Evolutionary conservation across 1,284 basidiomycete species (phyloP), one percentile per base, ranked within the genome.

Genomic region (Trametes hirsuta): DNA sequence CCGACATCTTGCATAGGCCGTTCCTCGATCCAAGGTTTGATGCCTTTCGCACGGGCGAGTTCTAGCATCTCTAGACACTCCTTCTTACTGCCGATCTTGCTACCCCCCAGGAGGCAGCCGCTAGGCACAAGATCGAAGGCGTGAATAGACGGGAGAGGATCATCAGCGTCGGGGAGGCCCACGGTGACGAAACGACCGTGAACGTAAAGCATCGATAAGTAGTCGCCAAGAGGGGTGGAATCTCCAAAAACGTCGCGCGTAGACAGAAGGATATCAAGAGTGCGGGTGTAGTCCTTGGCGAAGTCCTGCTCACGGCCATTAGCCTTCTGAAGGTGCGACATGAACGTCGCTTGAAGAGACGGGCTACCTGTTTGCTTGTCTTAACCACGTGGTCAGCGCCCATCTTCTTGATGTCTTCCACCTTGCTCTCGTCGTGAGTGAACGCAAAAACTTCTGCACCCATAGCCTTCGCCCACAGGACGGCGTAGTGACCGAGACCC

Each of bases 201-300:
- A 53, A 86, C 78, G 73, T 77, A 77, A 59, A 85, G 77, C 55
- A 77, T 79, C 22, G 75, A 74, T 40, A 84, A 60, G 65, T 81
- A 79, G 49, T 80, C 76, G 15, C 65, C 62, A 34, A 74, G 58
- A 14, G 70, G 72, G 30, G 74, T 67, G 55, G 53, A 52, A 3
- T 63, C 58, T 30, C 63, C 58, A 51, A 57, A 55, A 18, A 70
- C 63, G 63, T 79, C 74, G 9, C 69, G 69, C 53, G 79, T 81
- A 53, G 82, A 84, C 66, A 91, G 77, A 68, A 91, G 86, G 35
- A 90, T 70, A 73, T 90, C 87, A 34, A 90, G 76, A 47, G 79
- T 77, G 37, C 72, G 72, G 22, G 72, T 68, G 62, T 78, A 75
- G 21, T 77, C 68, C 59, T 83, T 74, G 22, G 76, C 75, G 66